Conservation (phyloP, 202 grass and related monocot genomes). For the Saccharum hybrid region DNA sequence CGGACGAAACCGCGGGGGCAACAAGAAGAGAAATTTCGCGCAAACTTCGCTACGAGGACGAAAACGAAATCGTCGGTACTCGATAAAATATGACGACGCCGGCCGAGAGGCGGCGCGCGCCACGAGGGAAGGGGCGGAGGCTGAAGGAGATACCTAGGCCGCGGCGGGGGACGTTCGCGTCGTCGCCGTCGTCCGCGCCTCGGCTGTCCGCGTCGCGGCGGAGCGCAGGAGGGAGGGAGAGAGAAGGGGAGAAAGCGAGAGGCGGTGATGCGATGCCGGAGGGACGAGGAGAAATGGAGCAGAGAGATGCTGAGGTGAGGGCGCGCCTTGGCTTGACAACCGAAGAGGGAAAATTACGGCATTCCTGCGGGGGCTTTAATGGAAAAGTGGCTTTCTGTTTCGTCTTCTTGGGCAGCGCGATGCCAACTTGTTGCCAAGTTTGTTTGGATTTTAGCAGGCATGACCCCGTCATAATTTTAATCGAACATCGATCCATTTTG, state of each 20-base stretch:
- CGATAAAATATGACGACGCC: slow-evolving; percentile 13
- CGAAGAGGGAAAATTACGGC: neutral
- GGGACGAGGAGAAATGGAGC: slow-evolving; percentile 54
- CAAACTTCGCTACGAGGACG: neutral
- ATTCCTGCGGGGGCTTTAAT: neutral
- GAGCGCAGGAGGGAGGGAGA: neutral
- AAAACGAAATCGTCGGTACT: neutral
- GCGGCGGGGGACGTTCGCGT: slow-evolving; percentile 23
- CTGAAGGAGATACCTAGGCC: slow-evolving; percentile 25
- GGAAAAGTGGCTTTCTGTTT: neutral
- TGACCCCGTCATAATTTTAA: neutral
- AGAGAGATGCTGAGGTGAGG: neutral
- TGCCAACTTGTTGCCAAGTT: neutral
- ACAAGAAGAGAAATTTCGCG: neutral
- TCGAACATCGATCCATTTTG: neutral
- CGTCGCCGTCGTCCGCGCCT: slow-evolving; percentile 36
- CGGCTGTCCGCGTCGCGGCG: neutral
- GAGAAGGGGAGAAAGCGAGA: slow-evolving; percentile 40
- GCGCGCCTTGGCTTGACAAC: too few species aligned
- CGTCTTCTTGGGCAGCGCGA: neutral
- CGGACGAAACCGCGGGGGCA: neutral
- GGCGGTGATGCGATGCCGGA: slow-evolving; percentile 16
- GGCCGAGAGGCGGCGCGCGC: neutral
- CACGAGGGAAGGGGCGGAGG: neutral
- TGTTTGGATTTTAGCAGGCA: neutral